Percentiles rank a stretch among this genome's conserved stretches.
Conservation (phyloP, 129 eudicot genomes). For the Flaveria ramosissima region DNA sequence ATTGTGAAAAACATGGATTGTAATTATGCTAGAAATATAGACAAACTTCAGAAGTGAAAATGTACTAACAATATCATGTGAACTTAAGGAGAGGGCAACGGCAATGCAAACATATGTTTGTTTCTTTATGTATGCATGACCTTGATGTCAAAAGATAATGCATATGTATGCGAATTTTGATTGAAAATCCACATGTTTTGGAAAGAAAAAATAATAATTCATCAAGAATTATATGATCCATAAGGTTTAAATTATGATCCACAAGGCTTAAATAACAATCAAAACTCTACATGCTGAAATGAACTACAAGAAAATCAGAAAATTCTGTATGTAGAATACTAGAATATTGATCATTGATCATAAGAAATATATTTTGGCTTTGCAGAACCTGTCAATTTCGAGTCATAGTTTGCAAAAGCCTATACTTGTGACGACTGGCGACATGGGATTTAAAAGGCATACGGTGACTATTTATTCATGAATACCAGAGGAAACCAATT, state of each 20-base stretch:
- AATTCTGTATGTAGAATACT: neutral
- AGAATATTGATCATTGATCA: neutral
- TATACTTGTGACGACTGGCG: neutral
- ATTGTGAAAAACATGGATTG: conserved; percentile 19
- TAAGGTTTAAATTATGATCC: neutral
- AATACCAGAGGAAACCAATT: neutral
- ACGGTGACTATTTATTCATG: neutral
- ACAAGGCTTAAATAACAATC: neutral
- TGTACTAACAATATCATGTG: conserved; percentile 15
- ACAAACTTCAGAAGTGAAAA: conserved; percentile 14
- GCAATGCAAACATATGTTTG: conserved; percentile 1
- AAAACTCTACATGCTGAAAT: conserved; percentile 2
- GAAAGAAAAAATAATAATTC: neutral
- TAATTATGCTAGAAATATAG: conserved; percentile 4
- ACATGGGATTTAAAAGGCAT: conserved; percentile 12
- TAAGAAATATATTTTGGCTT: neutral
- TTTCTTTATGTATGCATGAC: conserved; percentile 22
- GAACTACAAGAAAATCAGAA: neutral
- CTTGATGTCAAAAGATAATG: conserved; percentile 12
- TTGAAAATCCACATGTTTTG: neutral
- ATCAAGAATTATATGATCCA: neutral
- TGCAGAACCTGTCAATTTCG: conserved; percentile 11
- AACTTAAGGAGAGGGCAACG: neutral
- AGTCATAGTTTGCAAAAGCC: conserved; percentile 7
- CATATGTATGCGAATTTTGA: neutral